phyloP scores from a whole-genome alignment of 768 basidiomycete genomes.

The Boletellus ananiceps region DNA sequence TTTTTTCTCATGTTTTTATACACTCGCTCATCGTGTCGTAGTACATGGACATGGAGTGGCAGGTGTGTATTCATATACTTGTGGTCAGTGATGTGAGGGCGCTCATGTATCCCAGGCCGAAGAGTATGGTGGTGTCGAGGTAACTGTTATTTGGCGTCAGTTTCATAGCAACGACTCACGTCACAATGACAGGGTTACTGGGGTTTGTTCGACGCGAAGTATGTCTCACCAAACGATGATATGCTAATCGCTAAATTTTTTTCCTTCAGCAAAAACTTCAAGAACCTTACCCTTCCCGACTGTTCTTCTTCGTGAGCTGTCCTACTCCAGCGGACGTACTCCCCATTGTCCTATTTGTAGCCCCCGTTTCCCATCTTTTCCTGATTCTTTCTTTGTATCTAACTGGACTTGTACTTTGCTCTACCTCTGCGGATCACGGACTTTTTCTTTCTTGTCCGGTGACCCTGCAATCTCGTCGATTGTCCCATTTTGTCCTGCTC shows the following conservation, averaged over 20 bases:
- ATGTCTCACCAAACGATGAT: slow-evolving; percentile 14
- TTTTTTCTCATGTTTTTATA: not conserved
- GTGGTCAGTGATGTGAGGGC: not conserved
- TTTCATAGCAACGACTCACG: slow-evolving; percentile 7
- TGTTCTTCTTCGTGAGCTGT: slow-evolving; percentile 35
- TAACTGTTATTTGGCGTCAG: slow-evolving; percentile 8
- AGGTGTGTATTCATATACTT: slow-evolving; percentile 39
- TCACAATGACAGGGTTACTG: slow-evolving; percentile 41
- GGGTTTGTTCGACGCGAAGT: slow-evolving; percentile 65
- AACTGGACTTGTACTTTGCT: slow-evolving; percentile 20
- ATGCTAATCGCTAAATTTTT: slow-evolving; percentile 20
- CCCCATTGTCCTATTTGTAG: slow-evolving; percentile 8
- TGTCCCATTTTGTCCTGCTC: not conserved
- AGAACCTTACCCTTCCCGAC: slow-evolving; percentile 61
- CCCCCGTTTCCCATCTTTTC: not conserved
- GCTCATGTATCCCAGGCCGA: slow-evolving; percentile 37
- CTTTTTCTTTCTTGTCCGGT: not conserved
- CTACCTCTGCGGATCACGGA: slow-evolving; percentile 2
- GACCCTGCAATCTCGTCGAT: not conserved
- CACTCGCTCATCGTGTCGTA: slow-evolving; percentile 22
- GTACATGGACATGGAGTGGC: slow-evolving; percentile 81
- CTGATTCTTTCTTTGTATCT: slow-evolving; percentile 13
- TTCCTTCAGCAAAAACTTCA: slow-evolving; percentile 56
- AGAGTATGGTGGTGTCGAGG: slow-evolving; percentile 78
- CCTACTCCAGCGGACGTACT: not conserved